phyloP scores from a whole-genome alignment of 306 rosid genomes.

The Crataegus laevigata region DNA sequence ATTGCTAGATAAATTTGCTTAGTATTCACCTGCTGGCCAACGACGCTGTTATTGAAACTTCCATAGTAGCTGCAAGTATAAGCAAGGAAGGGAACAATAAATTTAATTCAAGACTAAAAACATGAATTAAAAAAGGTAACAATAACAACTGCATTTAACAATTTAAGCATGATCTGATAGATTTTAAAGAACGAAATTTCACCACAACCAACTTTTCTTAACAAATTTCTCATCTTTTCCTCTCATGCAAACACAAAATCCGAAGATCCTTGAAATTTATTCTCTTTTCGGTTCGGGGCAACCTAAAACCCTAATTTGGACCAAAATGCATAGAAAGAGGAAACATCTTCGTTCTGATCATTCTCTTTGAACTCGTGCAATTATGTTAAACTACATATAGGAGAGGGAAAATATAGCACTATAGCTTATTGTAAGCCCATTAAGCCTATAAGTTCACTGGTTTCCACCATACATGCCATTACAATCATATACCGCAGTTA shows the following conservation, averaged over 20 bases:
- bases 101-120: neutral
- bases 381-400: too few species aligned
- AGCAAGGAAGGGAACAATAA: neutral
- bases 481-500: neutral
- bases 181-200: neutral
- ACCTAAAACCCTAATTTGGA: slow-evolving; percentile 11
- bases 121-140: neutral
- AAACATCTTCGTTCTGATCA: slow-evolving; percentile 64
- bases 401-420: too few species aligned
- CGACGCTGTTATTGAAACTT: slow-evolving; percentile 91
- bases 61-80: slow-evolving; percentile 54
- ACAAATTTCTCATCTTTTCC: neutral
- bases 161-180: neutral
- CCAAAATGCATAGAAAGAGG: neutral
- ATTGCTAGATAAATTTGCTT: neutral
- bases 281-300: neutral
- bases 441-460: neutral
- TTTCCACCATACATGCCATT: neutral
- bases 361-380: slow-evolving; percentile 86
- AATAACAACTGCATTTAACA: neutral
- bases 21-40: slow-evolving; percentile 85
- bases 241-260: neutral
- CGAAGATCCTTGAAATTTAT: neutral
- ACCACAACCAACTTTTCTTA: neutral
- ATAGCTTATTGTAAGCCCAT: neutral